Conservation (phyloP, 2,329 filamentous ascomycete genomes). For the Elsinoe australis region DNA sequence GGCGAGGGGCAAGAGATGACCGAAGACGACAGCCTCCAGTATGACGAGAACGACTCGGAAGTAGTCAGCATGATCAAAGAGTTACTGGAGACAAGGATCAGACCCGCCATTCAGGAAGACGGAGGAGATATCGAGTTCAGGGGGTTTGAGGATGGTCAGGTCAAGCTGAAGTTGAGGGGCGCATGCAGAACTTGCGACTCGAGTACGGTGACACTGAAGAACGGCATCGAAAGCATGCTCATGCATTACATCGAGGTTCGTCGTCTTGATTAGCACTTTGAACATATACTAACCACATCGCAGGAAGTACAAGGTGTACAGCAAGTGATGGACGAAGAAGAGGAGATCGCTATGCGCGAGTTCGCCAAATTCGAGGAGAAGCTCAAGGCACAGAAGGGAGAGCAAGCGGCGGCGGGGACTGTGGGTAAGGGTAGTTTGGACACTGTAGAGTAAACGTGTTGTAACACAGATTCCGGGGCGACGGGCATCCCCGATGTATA, state of each 20-base stretch:
- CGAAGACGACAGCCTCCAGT: slow-evolving; percentile 63
- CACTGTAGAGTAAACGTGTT: slow-evolving; percentile 28
- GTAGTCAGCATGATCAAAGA: slow-evolving; percentile 99
- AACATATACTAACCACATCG: neutral
- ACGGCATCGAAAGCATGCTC: slow-evolving; percentile 96
- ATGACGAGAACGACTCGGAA: slow-evolving; percentile 86
- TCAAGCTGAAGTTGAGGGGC: slow-evolving; percentile 64
- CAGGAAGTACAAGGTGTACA: slow-evolving; percentile 87
- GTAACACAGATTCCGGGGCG: too few species aligned
- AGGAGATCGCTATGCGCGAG: slow-evolving; percentile 76
- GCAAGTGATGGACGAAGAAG: slow-evolving; percentile 85
- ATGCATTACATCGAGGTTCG: slow-evolving; percentile 44
- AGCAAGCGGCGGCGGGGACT: slow-evolving; percentile 43
- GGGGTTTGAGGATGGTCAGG: slow-evolving; percentile 72
- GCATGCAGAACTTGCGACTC: slow-evolving; percentile 95
- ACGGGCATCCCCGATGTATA: too few species aligned
- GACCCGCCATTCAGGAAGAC: slow-evolving; percentile 94
- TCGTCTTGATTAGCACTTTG: neutral
- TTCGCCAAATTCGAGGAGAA: slow-evolving; percentile 96
- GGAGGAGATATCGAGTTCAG: slow-evolving; percentile 95
- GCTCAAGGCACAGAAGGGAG: slow-evolving; percentile 52
- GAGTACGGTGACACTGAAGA: slow-evolving; percentile 93
- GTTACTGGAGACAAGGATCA: slow-evolving; percentile 85
- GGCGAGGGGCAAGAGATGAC: slow-evolving; percentile 41
- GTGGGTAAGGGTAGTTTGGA: slow-evolving; percentile 48